These are phyloP conservation scores for Martensiomyces pterosporus DNA, from an alignment of 192 early-diverging fungal genomes.

Conservation along the genomic window DNA sequence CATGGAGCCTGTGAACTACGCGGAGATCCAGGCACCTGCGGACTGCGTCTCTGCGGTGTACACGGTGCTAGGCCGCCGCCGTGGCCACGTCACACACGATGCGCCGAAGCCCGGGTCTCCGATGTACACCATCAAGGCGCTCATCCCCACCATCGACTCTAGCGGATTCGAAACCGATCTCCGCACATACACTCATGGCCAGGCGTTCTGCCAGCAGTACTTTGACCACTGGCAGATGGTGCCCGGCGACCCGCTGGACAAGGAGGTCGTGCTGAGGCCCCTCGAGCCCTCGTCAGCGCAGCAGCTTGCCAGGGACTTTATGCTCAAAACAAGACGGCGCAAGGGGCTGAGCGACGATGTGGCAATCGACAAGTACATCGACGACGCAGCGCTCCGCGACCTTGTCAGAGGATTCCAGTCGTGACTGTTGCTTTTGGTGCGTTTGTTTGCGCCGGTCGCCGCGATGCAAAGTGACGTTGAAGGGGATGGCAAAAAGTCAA, in stretches of 20 bases:
- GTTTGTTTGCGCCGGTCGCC: too few species aligned
- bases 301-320: slow-evolving; percentile 94
- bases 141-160: slow-evolving; percentile 94
- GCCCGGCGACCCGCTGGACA: slow-evolving; percentile 95
- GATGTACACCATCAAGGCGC: slow-evolving; percentile 87
- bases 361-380: slow-evolving; percentile 75
- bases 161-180: slow-evolving; percentile 96
- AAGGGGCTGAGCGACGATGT: slow-evolving; percentile 86
- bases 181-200: slow-evolving; percentile 92
- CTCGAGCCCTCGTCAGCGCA: slow-evolving; percentile 66
- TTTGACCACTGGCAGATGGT: slow-evolving; percentile 99
- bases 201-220: slow-evolving; percentile 95
- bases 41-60: slow-evolving; percentile 95
- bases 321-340: slow-evolving; percentile 96
- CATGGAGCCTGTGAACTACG: slow-evolving; percentile 96
- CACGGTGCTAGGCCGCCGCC: slow-evolving; percentile 86
- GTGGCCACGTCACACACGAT: slow-evolving; percentile 95
- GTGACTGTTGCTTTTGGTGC: too few species aligned
- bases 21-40: slow-evolving; percentile 95
- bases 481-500: too few species aligned
- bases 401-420: slow-evolving; percentile 10
- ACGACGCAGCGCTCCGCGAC: slow-evolving; percentile 54
- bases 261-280: slow-evolving; percentile 77
- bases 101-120: slow-evolving; percentile 92
- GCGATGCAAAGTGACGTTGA: too few species aligned